Conservation (phyloP, 148 eudicot species). For the Drosera capensis region DNA sequence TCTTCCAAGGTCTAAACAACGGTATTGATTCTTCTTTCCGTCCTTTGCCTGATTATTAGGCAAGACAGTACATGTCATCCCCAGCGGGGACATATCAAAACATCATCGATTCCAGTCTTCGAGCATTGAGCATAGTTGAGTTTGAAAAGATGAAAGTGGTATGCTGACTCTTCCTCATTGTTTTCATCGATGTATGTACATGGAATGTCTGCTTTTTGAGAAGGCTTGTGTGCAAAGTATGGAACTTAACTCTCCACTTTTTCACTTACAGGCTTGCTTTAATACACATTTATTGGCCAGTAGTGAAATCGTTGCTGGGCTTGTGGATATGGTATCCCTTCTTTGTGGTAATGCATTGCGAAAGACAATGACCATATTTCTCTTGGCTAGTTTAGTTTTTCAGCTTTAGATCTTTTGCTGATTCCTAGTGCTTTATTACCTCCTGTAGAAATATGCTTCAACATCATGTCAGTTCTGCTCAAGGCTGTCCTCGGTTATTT, state of each 20-base stretch:
- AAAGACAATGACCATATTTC: conserved; percentile 5
- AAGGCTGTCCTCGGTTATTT: conserved; percentile 39
- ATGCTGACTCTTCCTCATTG: conserved; percentile 11
- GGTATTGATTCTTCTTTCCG: conserved; percentile 1
- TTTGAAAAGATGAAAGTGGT: conserved; percentile 42
- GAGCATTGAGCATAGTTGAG: conserved; percentile 24
- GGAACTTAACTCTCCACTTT: background rate
- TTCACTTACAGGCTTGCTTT: conserved; percentile 34
- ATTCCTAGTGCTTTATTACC: conserved; percentile 8
- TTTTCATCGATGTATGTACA: background rate
- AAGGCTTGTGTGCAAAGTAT: background rate
- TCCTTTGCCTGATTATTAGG: conserved; percentile 24
- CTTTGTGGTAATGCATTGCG: conserved; percentile 40
- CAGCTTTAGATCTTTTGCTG: conserved; percentile 1
- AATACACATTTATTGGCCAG: conserved; percentile 25
- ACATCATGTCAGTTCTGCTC: conserved; percentile 37
- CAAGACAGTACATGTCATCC: conserved; percentile 22
- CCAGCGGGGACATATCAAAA: conserved; percentile 11
- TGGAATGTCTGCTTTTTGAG: background rate
- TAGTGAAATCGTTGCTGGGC: conserved; percentile 14
- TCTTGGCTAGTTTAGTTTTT: conserved; percentile 6
- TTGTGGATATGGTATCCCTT: conserved; percentile 54
- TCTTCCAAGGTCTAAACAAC: too few relatives aligned
- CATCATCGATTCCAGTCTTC: conserved; percentile 20
- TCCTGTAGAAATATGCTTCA: conserved; percentile 38